These are phyloP conservation scores for Amanita jacksonii DNA, from an alignment of 768 basidiomycete species.

Conservation along the genomic window DNA sequence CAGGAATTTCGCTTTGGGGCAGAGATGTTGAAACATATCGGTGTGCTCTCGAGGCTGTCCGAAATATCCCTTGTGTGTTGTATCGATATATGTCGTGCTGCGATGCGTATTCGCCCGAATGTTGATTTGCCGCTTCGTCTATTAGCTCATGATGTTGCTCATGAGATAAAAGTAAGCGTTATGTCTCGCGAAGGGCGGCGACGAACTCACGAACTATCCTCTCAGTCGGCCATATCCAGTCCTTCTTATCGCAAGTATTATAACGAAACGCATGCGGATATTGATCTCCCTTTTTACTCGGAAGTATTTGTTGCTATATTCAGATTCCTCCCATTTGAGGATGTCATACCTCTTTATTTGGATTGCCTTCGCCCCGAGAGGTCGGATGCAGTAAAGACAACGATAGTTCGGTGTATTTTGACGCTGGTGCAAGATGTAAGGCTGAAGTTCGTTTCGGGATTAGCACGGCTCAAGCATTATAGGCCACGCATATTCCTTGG, in stretches of 20 bases:
- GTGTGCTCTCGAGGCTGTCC: constrained; percentile 43
- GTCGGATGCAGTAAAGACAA: constrained; percentile 73
- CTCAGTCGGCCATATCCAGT: constrained; percentile 23
- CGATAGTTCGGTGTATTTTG: constrained; percentile 64
- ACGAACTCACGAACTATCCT: neutral
- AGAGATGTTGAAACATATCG: constrained; percentile 49
- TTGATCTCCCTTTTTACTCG: constrained; percentile 68
- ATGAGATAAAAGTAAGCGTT: constrained; percentile 62
- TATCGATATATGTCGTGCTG: constrained; percentile 71
- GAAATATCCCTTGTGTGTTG: constrained; percentile 66
- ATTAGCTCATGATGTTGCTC: constrained; percentile 63
- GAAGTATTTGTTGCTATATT: constrained; percentile 67
- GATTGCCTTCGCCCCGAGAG: constrained; percentile 67
- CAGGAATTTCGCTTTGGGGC: constrained; percentile 55
- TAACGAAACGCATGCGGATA: constrained; percentile 62
- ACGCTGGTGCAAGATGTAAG: constrained; percentile 59
- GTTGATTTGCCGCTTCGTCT: constrained; percentile 55
- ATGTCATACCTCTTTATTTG: constrained; percentile 49
- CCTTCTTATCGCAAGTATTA: constrained; percentile 45
- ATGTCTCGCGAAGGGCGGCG: neutral
- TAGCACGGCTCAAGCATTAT: neutral
- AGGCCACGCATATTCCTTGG: constrained; percentile 47
- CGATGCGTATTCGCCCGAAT: constrained; percentile 37
- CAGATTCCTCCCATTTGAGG: constrained; percentile 57
- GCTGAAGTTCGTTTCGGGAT: neutral